Base-by-base conservation (phyloP, 768 basidiomycete species). In the Phallus indusiatus region DNA sequence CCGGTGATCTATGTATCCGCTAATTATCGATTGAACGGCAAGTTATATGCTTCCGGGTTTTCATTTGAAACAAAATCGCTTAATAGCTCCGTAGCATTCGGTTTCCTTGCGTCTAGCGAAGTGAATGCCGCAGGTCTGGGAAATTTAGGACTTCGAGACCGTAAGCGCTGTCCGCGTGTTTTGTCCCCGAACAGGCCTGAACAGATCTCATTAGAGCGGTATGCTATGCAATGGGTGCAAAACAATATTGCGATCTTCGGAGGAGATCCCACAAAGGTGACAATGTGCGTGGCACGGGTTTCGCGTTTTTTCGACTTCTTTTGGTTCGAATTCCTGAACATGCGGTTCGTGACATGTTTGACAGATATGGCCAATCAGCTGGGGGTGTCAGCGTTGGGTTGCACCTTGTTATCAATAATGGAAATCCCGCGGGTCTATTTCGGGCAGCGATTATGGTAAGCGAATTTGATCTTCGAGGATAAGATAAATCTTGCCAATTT, bases 321-420 rank as follows among this genome's bases (percentile, higher is more conserved):
- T n/a, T 28, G 7, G 28, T 28, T 28, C 28, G 28, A 28, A 28
- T 28, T 28, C 28, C 28, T 28, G 28, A 28, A 28, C 7, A 28
- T n/a, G 9, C 35, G 17, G 36, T 9, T 42, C 37, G 46, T 21
- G 17, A 21, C 16, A 28, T 24, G 28, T 57, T n/a, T 14, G 16
- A 46, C 51, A 78, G 78, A 42, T 80, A 76, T 71, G 83, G 83
- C 16, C 75, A 82, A 67, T 78, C 76, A 9, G 81, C 83, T 0
- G 84, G 84, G 11, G 82, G 82, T 0, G 76, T 81, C 48, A 78
- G 77, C 22, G 80, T 76, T 9, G 69, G 76, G 5, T 62, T 80
- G 12, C 81, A 83, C 2, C 78, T 81, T 76, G 53, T 80, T 1
- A 67, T 73, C 1, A 76, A 80, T 61, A 70, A 68, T 11, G 80